phyloP scores from a whole-genome alignment of 169 alveolate genomes.

The Cryptosporidium sp. region DNA sequence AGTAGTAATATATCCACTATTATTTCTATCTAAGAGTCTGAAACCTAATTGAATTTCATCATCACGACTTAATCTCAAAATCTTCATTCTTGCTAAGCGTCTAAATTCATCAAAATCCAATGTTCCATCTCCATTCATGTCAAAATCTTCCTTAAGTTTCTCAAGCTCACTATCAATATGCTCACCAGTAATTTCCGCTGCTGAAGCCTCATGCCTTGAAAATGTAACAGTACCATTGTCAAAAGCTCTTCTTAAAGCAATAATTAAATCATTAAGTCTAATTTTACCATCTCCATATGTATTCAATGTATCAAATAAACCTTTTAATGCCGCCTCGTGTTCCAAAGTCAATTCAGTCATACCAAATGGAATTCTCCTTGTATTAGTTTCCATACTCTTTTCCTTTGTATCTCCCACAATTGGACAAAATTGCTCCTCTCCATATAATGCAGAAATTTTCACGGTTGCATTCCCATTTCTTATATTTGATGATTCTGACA shows the following conservation, averaged over 20 bases:
- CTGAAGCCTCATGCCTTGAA: slow-evolving; percentile 72
- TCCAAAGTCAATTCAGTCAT: slow-evolving; percentile 62
- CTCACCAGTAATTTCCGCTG: slow-evolving; percentile 73
- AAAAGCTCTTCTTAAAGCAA: slow-evolving; percentile 70
- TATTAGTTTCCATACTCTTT: neutral
- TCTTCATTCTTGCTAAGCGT: slow-evolving; percentile 71
- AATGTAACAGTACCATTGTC: slow-evolving; percentile 74
- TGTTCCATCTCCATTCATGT: slow-evolving; percentile 57
- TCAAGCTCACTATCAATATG: slow-evolving; percentile 70
- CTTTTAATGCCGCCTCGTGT: slow-evolving; percentile 68
- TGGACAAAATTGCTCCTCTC: slow-evolving; percentile 41
- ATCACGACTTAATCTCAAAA: slow-evolving; percentile 63
- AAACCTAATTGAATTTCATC: slow-evolving; percentile 71
- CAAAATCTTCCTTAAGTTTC: slow-evolving; percentile 65
- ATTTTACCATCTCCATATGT: slow-evolving; percentile 68
- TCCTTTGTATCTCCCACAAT: slow-evolving; percentile 41
- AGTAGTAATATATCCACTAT: slow-evolving; percentile 69
- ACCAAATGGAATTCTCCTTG: slow-evolving; percentile 73
- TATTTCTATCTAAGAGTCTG: slow-evolving; percentile 61
- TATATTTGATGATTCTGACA: neutral
- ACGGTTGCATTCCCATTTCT: neutral
- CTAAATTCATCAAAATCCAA: slow-evolving; percentile 71
- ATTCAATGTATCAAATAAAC: slow-evolving; percentile 65
- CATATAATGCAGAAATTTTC: neutral
- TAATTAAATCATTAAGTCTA: slow-evolving; percentile 42